These are phyloP conservation scores for Buddleja alternifolia DNA, from an alignment of 257 asterid species.

Conservation along the genomic window DNA sequence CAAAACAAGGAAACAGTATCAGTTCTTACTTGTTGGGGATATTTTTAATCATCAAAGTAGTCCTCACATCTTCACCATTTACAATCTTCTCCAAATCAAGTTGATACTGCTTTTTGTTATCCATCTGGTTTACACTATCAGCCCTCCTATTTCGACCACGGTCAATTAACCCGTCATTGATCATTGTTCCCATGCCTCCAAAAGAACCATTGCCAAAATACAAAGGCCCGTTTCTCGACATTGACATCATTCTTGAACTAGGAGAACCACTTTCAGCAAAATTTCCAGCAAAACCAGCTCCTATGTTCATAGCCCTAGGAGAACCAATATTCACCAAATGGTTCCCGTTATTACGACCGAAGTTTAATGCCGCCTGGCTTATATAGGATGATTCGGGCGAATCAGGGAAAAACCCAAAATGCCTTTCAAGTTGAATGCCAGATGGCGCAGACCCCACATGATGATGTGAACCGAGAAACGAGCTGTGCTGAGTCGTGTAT, in stretches of 20 bases:
- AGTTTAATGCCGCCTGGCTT: conserved; percentile 50
- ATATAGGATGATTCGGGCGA: conserved; percentile 79
- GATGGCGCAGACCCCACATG: conserved; percentile 97
- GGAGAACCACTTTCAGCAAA: conserved; percentile 67
- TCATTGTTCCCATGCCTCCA: conserved; percentile 56
- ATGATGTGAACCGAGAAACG: conserved; percentile 59
- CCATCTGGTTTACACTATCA: conserved; percentile 70
- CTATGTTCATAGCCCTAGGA: conserved; percentile 61
- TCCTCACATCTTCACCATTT: conserved; percentile 81
- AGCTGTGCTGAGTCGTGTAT: conserved; percentile 51
- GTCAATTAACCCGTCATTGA: conserved; percentile 58
- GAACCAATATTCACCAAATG: conserved; percentile 48
- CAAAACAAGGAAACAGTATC: conserved; percentile 10
- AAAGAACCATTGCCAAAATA: conserved; percentile 74
- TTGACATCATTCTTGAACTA: conserved; percentile 62
- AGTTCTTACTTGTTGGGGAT: conserved; percentile 94
- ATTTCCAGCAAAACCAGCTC: conserved; percentile 67
- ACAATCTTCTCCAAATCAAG: conserved; percentile 85
- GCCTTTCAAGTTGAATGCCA: conserved; percentile 73
- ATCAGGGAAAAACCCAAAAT: conserved; percentile 77
- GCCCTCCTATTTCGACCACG: conserved; percentile 75
- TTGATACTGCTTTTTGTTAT: conserved; percentile 79
- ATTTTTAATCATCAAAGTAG: conserved; percentile 94
- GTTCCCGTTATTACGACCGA: conserved; percentile 51
- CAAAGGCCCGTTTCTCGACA: conserved; percentile 67